phyloP scores from a whole-genome alignment of 176 grass and related monocot genomes.

The Musa troglodytarum region DNA sequence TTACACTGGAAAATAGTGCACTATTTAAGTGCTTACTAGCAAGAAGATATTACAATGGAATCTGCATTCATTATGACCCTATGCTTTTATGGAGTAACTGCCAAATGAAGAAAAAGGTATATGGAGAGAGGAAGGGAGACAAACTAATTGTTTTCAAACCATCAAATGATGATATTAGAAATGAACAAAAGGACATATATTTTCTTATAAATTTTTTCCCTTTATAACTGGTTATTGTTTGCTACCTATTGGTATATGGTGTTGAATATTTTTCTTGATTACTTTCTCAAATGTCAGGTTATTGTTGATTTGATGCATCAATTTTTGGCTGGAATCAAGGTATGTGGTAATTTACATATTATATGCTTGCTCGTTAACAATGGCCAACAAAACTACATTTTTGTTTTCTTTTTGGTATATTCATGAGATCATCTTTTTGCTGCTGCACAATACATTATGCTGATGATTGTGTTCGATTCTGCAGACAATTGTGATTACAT shows the following conservation, averaged over 20 bases:
- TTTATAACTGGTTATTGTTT: no score
- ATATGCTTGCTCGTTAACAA: neutral
- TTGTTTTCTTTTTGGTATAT: constrained; percentile 4
- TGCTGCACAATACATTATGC: neutral
- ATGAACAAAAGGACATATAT: neutral
- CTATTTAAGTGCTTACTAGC: no score
- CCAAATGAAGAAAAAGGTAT: no score
- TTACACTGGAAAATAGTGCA: no score
- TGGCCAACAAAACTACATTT: constrained; percentile 1
- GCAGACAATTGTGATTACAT: constrained; percentile 73
- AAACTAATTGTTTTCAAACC: neutral
- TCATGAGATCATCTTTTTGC: neutral
- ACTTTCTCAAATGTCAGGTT: constrained; percentile 49
- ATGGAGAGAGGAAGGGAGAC: neutral
- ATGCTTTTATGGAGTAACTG: no score
- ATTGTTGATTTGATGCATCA: constrained; percentile 88
- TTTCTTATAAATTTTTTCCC: no score
- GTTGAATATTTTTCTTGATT: neutral
- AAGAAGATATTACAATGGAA: no score
- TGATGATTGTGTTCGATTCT: constrained; percentile 21
- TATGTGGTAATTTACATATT: constrained; percentile 26
- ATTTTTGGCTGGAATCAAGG: constrained; percentile 80
- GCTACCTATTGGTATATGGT: no score
- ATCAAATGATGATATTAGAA: neutral
- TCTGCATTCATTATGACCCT: no score